Conservation (phyloP, 805 yeast species). For the Kodamaea lidongshanica region DNA sequence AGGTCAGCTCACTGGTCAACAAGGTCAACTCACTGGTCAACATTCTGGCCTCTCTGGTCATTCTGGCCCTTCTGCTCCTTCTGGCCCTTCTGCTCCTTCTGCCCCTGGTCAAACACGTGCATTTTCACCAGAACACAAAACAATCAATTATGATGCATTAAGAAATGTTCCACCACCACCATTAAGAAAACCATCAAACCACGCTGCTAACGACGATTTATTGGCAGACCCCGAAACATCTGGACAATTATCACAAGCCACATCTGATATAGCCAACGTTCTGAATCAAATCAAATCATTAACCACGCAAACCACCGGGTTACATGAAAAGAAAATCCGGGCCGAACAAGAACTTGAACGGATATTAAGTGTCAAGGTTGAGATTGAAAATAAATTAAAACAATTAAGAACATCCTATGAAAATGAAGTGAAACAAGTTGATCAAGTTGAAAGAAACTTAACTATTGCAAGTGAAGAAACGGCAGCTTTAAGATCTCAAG, state of each 20-base stretch:
- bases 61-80: slow-evolving; percentile 20
- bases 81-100: slow-evolving; percentile 28
- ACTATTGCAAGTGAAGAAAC: slow-evolving; percentile 58
- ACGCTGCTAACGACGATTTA: slow-evolving; percentile 37
- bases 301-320: slow-evolving; percentile 63
- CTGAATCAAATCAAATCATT: slow-evolving; percentile 80
- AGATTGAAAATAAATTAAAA: slow-evolving; percentile 65
- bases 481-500: slow-evolving; percentile 62
- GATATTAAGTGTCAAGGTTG: slow-evolving; percentile 59
- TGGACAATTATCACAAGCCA: slow-evolving; percentile 66
- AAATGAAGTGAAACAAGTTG: slow-evolving; percentile 69
- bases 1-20: neutral
- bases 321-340: slow-evolving; percentile 62
- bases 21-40: slow-evolving; percentile 1
- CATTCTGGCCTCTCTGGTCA: no score
- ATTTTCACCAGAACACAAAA: slow-evolving; percentile 8
- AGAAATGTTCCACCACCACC: slow-evolving; percentile 43
- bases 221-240: slow-evolving; percentile 58
- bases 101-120: slow-evolving; percentile 10
- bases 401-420: slow-evolving; percentile 68
- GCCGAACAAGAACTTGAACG: slow-evolving; percentile 75
- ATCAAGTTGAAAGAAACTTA: slow-evolving; percentile 61
- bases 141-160: slow-evolving; percentile 46
- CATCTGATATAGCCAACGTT: slow-evolving; percentile 79
- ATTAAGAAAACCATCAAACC: slow-evolving; percentile 12